These are phyloP conservation scores for Balansia obtecta DNA, from an alignment of 2,329 filamentous ascomycete species.

Conservation along the genomic window DNA sequence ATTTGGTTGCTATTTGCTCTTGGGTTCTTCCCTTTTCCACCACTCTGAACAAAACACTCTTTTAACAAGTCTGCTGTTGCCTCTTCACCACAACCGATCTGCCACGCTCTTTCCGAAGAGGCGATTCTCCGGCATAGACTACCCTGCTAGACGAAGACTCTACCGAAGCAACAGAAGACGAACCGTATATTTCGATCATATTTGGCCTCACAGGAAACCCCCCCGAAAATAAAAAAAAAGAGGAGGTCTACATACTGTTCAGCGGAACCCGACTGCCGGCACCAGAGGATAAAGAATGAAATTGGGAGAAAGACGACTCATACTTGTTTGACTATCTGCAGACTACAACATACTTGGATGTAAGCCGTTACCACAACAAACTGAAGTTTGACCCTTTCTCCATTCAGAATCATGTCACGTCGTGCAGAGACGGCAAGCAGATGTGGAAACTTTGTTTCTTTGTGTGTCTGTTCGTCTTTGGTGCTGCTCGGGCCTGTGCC, in stretches of 20 bases:
- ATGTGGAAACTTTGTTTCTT: background rate
- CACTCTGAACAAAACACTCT: background rate
- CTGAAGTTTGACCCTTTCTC: background rate
- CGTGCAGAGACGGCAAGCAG: background rate
- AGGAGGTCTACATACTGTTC: background rate
- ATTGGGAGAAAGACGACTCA: background rate
- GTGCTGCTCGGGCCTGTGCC: background rate
- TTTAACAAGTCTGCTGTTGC: background rate
- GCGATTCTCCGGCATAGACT: background rate
- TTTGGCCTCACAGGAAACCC: background rate
- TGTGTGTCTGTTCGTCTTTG: slow-evolving; percentile 1
- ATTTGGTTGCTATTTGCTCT: background rate
- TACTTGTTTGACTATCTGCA: background rate
- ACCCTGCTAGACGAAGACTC: background rate
- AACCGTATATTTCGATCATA: background rate
- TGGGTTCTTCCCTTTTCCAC: background rate
- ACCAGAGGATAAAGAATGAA: background rate
- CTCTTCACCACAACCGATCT: background rate
- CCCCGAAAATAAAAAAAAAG: too few relatives aligned
- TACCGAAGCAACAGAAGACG: background rate
- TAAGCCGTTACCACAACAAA: background rate
- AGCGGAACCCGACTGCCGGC: background rate
- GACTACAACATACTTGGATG: background rate
- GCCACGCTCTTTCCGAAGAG: background rate
- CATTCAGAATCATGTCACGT: background rate